These are phyloP conservation scores for sorghum (Sorghum bicolor) DNA, from an alignment of 176 grass and related monocot genomes.

Conservation along the genomic window DNA sequence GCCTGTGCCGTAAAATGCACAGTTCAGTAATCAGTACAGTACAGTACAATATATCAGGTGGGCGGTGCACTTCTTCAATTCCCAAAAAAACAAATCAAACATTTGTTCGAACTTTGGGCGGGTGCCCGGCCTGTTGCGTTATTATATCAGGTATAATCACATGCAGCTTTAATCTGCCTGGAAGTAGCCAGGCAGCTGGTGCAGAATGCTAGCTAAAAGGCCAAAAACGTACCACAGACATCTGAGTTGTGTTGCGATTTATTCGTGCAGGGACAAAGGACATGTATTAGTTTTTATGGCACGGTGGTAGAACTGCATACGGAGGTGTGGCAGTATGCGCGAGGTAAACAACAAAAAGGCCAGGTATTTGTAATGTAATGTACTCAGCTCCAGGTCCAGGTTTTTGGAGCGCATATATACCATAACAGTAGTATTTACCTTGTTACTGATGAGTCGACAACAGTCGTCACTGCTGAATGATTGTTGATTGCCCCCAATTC, in stretches of 20 bases:
- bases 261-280: conserved; percentile 14
- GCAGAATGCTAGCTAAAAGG: not conserved
- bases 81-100: not conserved
- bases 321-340: not conserved
- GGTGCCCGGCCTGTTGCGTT: not conserved
- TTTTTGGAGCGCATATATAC: not conserved
- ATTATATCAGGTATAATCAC: not conserved
- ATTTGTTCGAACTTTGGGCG: not conserved
- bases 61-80: not conserved
- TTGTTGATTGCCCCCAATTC: not conserved
- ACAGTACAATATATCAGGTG: conserved; percentile 26
- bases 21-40: not conserved
- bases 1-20: not conserved
- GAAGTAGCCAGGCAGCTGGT: not conserved
- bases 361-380: not conserved
- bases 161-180: not conserved
- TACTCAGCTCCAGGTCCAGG: not conserved
- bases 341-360: not conserved
- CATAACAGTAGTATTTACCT: no score
- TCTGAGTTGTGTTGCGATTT: conserved; percentile 38
- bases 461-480: not conserved
- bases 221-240: not conserved
- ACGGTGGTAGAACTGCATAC: not conserved
- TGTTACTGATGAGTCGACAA: not conserved
- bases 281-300: not conserved